These are phyloP conservation scores for Phoma sp. DNA, from an alignment of 2,329 filamentous ascomycete species.

Conservation along the genomic window DNA sequence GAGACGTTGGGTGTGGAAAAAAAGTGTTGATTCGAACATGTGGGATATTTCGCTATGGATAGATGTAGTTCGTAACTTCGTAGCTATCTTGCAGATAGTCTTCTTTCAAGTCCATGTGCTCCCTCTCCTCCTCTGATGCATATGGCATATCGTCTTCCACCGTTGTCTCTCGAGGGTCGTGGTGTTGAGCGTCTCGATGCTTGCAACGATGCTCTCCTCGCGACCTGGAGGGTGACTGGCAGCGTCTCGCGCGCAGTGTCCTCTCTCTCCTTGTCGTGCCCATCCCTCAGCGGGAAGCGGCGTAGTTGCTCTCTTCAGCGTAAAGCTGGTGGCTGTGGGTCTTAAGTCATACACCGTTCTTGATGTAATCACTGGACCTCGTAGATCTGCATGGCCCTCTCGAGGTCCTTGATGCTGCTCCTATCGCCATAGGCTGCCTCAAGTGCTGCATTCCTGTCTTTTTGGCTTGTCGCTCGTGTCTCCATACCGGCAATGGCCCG, in stretches of 20 bases:
- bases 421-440: slow-evolving; percentile 57
- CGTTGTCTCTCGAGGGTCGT: slow-evolving; percentile 19
- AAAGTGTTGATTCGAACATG: slow-evolving; percentile 2
- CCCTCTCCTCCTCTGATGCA: neutral
- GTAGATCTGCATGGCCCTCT: slow-evolving; percentile 54
- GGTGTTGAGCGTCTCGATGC: slow-evolving; percentile 1
- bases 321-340: slow-evolving; percentile 16
- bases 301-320: slow-evolving; percentile 3
- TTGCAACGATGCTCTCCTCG: slow-evolving; percentile 1
- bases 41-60: neutral
- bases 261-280: slow-evolving; percentile 3
- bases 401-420: slow-evolving; percentile 52
- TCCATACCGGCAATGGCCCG: slow-evolving; percentile 38
- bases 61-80: slow-evolving; percentile 5
- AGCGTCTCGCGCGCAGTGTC: slow-evolving; percentile 18
- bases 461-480: slow-evolving; percentile 34
- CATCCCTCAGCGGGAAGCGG: neutral
- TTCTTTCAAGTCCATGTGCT: neutral
- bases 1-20: neutral
- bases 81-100: slow-evolving; percentile 12
- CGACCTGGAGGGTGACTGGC: slow-evolving; percentile 20
- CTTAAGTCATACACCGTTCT: neutral
- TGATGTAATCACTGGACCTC: slow-evolving; percentile 45
- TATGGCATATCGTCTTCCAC: slow-evolving; percentile 6
- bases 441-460: slow-evolving; percentile 48